phyloP scores from a whole-genome alignment of 495 filamentous ascomycete species.

The Talaromyces thailandensis region DNA sequence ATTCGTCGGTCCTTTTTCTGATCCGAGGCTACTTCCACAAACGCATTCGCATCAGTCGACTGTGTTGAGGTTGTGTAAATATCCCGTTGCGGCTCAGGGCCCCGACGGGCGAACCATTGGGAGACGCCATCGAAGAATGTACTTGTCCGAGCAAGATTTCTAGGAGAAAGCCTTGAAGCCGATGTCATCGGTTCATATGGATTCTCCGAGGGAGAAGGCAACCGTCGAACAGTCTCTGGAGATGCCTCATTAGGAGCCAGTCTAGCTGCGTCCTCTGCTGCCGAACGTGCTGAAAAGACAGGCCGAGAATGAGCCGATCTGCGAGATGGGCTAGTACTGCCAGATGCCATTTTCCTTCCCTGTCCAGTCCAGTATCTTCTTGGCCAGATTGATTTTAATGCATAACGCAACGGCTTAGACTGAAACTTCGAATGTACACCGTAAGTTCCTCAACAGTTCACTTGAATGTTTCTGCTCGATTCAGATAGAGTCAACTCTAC shows the following conservation, averaged over 20 bases:
- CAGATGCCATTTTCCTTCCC: background rate
- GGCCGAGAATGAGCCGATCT: constrained; percentile 24
- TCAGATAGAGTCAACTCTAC: background rate
- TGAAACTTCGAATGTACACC: background rate
- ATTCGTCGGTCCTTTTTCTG: constrained; percentile 10
- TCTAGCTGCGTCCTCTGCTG: constrained; percentile 46
- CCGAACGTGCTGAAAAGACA: constrained; percentile 44
- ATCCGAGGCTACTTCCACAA: background rate
- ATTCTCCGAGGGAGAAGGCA: background rate
- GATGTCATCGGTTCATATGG: constrained; percentile 24
- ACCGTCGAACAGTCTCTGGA: background rate
- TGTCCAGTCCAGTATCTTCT: background rate
- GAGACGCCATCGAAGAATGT: constrained; percentile 19
- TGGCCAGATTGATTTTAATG: background rate
- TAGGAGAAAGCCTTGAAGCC: constrained; percentile 10
- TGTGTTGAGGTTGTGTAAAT: background rate
- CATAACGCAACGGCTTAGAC: background rate
- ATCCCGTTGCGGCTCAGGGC: background rate
- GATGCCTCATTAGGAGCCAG: constrained; percentile 31
- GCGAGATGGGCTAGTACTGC: background rate
- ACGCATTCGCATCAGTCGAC: background rate
- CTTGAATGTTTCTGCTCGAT: background rate
- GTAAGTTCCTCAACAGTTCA: background rate
- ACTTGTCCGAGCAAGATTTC: constrained; percentile 14
- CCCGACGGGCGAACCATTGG: constrained; percentile 14